Evolutionary conservation across 495 filamentous ascomycete species (phyloP), one percentile per base, ranked within the genome.

Genomic region (Saxophila tyrrhenica): DNA sequence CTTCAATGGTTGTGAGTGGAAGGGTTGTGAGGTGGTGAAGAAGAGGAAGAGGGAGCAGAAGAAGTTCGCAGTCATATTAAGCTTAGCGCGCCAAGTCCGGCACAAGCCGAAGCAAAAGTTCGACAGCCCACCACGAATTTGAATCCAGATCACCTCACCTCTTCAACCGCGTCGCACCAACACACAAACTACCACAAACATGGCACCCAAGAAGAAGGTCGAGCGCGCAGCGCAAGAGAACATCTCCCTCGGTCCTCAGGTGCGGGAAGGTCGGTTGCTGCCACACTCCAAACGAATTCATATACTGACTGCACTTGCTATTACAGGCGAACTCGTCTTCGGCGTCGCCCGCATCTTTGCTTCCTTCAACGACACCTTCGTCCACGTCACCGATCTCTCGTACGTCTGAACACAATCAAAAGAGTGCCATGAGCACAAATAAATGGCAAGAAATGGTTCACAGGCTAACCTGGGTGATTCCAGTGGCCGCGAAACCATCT

Each of bases 401-500:
- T 94, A 72, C 73, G 86, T 90, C 61, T 50, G 54, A 60, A 65
- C 57, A 35, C 7, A 51, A 39, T 13, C 48, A 56, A n/a, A 20
- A n/a, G 29, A 55, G n/a, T n/a, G n/a, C 52, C 35, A 38, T 43
- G 35, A 16, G 44, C 16, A 39, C 17, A 15, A 21, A 2, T 16
- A 17, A 35, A 23, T 17, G 25, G n/a, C 44, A 32, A 24, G 24
- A 17, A 47, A 42, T 39, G 50, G 48, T 61, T 52, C 57, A 65
- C 47, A 76, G 72, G 76, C 82, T 86, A 76, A 87, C 75, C 73
- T 75, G 73, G 73, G 73, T 82, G 75, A 75, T 78, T 74, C 77
- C 81, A 95, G 88, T 76, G 92, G 92, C 76, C 92, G 92, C 76
- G 92, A 99, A 89, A 99, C 92, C 76, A 91, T 99, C 75, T 83